Evolutionary conservation across 305 asterid species (phyloP), one percentile per base, ranked within the genome.

Genomic region (Plantago lanceolata): DNA sequence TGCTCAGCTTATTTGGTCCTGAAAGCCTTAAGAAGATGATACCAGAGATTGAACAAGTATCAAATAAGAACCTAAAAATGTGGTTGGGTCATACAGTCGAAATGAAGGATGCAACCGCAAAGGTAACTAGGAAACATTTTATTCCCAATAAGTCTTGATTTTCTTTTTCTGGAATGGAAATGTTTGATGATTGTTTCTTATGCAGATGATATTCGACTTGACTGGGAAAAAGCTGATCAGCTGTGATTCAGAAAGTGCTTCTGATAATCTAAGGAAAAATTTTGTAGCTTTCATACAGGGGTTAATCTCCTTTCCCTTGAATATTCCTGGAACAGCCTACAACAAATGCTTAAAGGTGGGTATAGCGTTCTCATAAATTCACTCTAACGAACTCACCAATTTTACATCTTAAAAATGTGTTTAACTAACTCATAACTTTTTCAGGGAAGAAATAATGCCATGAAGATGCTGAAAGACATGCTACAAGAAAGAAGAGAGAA

Each of bases 121-220:
- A 75, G 74, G 97, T 87, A 65, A 79, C 76, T 33, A 66, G 52
- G 45, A 63, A 57, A 55, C 24, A 51, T 68, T 26, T 40, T 33
- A 20, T 6, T 48, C 18, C 67, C 24, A 3, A 33, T 49, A 47
- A 4, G 12, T 31, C 21, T 59, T 17, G 8, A 5, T 5, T 19
- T 13, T 20, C 15, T 28, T 43, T 9, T 12, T 47, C 2, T 35
- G 9, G 47, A 24, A 29, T 68, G 12, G 35, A 70, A 55, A 28
- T 16, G 58, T 57, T 5, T 17, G 26, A 49, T 17, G 28, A 31
- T 28, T 80, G 43, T 66, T 70, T 65, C 19, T 68, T 68, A 31
- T 83, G 78, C 83, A 90, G 96, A 82, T 90, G 97, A 90, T 90
- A 78, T 90, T 90, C 73, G 96, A 85, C 67, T 83, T 87, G 56